phyloP scores from a whole-genome alignment of 768 basidiomycete species.

The Xerocomellus amylosporus region DNA sequence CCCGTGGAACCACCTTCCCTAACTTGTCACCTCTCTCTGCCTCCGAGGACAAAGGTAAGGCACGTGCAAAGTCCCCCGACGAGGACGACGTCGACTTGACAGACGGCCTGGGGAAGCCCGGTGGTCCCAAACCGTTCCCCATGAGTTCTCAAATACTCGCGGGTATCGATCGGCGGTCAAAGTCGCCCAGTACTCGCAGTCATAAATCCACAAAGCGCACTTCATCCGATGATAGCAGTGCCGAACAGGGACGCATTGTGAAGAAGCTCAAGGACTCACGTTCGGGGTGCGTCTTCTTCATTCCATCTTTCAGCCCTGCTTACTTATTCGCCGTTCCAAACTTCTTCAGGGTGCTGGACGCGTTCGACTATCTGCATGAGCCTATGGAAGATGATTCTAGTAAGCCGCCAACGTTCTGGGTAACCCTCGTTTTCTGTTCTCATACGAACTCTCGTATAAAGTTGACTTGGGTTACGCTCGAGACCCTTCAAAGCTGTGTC shows the following conservation, averaged over 20 bases:
- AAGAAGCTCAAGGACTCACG: constrained; percentile 36
- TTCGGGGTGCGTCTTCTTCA: constrained; percentile 9
- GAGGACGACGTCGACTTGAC: background rate
- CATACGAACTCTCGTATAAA: constrained; percentile 22
- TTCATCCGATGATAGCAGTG: constrained; percentile 34
- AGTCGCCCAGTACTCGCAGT: constrained; percentile 15
- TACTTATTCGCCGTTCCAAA: background rate
- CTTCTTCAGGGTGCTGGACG: constrained; percentile 5
- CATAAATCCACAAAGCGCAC: constrained; percentile 26
- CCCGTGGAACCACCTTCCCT: constrained; percentile 20
- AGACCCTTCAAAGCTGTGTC: constrained; percentile 72
- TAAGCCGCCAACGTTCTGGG: constrained; percentile 24
- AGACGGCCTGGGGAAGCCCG: background rate
- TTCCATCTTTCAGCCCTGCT: constrained; percentile 11
- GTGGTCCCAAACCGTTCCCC: constrained; percentile 39
- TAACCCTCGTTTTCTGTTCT: background rate
- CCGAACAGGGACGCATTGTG: constrained; percentile 22
- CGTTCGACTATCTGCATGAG: constrained; percentile 18
- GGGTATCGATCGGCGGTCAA: constrained; percentile 35
- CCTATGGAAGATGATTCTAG: constrained; percentile 41
- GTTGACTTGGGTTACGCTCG: constrained; percentile 49
- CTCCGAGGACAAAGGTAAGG: constrained; percentile 19
- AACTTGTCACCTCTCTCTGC: constrained; percentile 24
- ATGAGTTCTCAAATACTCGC: constrained; percentile 47
- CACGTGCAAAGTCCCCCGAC: constrained; percentile 1